phyloP scores from a whole-genome alignment of 176 grass and related monocot species.

The Hsuehochloa calcarea region DNA sequence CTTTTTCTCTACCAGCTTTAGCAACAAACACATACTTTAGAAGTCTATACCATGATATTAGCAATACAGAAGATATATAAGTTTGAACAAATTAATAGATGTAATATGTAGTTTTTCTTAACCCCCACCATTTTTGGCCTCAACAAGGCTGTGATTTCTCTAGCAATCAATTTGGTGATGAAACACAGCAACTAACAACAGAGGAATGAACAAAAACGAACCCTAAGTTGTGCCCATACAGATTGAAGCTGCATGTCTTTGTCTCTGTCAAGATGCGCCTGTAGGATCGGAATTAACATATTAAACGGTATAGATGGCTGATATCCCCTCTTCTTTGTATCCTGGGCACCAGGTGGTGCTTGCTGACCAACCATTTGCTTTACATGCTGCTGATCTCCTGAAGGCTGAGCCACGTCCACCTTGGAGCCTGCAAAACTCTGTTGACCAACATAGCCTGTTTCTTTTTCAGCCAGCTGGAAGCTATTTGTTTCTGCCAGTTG shows the following conservation, averaged over 20 bases:
- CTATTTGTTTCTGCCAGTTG: conserved; percentile 44
- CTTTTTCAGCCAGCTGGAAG: conserved; percentile 49
- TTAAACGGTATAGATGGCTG: conserved; percentile 90
- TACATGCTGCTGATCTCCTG: conserved; percentile 28
- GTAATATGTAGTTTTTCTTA: background rate
- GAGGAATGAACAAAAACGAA: conserved; percentile 34
- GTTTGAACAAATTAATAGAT: background rate
- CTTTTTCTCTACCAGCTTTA: conserved; percentile 28
- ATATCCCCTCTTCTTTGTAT: conserved; percentile 52
- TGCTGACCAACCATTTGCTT: conserved; percentile 46
- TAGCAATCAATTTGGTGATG: conserved; percentile 19
- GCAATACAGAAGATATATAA: background rate
- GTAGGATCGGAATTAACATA: conserved; percentile 91
- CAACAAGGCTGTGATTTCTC: background rate
- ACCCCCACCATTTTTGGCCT: background rate
- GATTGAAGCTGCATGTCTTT: conserved; percentile 94
- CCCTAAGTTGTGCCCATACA: conserved; percentile 85
- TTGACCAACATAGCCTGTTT: conserved; percentile 32
- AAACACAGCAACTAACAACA: conserved; percentile 1
- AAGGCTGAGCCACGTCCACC: conserved; percentile 37
- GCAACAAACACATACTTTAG: background rate
- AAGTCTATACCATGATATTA: background rate
- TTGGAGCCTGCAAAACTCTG: conserved; percentile 32
- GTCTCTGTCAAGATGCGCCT: conserved; percentile 91
- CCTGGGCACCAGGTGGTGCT: conserved; percentile 49